phyloP scores from a whole-genome alignment of 2,329 filamentous ascomycete genomes.

The Ceratocystis huliohia region DNA sequence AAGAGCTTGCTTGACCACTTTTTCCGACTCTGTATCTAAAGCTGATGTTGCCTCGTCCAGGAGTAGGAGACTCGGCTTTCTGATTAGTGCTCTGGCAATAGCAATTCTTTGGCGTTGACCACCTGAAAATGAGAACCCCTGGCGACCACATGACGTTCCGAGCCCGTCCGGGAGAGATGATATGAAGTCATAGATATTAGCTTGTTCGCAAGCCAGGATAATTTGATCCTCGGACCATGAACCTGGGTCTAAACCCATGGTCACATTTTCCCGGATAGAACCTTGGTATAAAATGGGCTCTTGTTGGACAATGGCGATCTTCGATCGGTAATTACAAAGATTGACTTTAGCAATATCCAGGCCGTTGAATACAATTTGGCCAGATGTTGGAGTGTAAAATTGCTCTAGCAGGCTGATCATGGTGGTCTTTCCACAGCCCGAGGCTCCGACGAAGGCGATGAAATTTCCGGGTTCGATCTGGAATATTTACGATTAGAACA shows the following conservation, averaged over 20 bases:
- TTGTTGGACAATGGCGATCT: conserved; percentile 33
- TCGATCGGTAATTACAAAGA: conserved; percentile 27
- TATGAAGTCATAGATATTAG: conserved; percentile 46
- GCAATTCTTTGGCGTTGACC: conserved; percentile 62
- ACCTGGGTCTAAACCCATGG: conserved; percentile 31
- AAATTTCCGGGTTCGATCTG: conserved; percentile 36
- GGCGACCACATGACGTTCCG: conserved; percentile 50
- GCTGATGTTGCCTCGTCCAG: conserved; percentile 59
- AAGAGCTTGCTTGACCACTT: conserved; percentile 50
- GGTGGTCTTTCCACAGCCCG: conserved; percentile 48
- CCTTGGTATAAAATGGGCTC: conserved; percentile 35
- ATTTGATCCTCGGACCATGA: conserved; percentile 31
- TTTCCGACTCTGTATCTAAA: conserved; percentile 54
- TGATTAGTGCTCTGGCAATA: conserved; percentile 58
- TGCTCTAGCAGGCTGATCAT: conserved; percentile 41
- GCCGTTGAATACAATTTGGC: conserved; percentile 26
- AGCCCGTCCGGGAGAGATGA: conserved; percentile 46
- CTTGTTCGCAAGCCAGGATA: conserved; percentile 38
- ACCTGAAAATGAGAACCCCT: conserved; percentile 56
- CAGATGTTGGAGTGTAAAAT: conserved; percentile 31
- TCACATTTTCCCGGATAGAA: conserved; percentile 44
- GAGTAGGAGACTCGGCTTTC: conserved; percentile 52
- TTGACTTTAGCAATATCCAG: conserved; percentile 26
- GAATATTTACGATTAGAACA: background rate
- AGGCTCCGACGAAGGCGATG: conserved; percentile 44